phyloP scores from a whole-genome alignment of 305 asterid species.

The Lippia alba region DNA sequence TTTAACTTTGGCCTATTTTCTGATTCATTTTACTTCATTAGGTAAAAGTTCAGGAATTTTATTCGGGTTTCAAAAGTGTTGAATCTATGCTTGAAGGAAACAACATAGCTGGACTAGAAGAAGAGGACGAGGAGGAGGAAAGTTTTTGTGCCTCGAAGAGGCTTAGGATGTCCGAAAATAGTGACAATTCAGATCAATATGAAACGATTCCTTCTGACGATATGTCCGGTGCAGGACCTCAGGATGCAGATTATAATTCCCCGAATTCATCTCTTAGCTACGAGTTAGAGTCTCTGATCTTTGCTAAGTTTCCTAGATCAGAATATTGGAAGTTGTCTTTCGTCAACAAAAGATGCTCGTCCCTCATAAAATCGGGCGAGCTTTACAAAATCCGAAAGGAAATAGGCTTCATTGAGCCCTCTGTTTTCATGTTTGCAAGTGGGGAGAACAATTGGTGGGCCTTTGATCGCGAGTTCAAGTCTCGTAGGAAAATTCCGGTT shows the following conservation, averaged over 20 bases:
- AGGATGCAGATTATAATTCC: slow-evolving; percentile 83
- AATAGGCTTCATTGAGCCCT: slow-evolving; percentile 57
- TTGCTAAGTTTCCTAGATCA: slow-evolving; percentile 71
- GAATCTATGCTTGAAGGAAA: slow-evolving; percentile 37
- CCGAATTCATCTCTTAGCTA: slow-evolving; percentile 50
- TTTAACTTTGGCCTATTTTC: slow-evolving; percentile 6
- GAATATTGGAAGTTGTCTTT: slow-evolving; percentile 65
- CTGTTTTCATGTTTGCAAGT: slow-evolving; percentile 68
- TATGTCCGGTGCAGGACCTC: slow-evolving; percentile 51
- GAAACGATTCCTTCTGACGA: slow-evolving; percentile 24
- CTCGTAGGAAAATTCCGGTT: slow-evolving; percentile 56
- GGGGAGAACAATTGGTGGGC: slow-evolving; percentile 78
- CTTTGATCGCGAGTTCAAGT: slow-evolving; percentile 58
- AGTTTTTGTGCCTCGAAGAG: slow-evolving; percentile 16
- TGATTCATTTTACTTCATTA: slow-evolving; percentile 6
- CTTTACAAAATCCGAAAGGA: slow-evolving; percentile 60
- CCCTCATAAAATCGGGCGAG: slow-evolving; percentile 60
- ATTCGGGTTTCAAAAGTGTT: slow-evolving; percentile 21
- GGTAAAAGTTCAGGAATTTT: slow-evolving; percentile 30
- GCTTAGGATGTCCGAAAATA: slow-evolving; percentile 28
- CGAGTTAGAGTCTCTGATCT: slow-evolving; percentile 61
- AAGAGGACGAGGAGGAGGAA: slow-evolving; percentile 35
- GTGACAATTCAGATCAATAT: slow-evolving; percentile 19
- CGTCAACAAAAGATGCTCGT: slow-evolving; percentile 59
- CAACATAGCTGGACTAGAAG: slow-evolving; percentile 21